Conservation (phyloP, 2,329 filamentous ascomycete genomes). For the Macroventuria anomochaeta region DNA sequence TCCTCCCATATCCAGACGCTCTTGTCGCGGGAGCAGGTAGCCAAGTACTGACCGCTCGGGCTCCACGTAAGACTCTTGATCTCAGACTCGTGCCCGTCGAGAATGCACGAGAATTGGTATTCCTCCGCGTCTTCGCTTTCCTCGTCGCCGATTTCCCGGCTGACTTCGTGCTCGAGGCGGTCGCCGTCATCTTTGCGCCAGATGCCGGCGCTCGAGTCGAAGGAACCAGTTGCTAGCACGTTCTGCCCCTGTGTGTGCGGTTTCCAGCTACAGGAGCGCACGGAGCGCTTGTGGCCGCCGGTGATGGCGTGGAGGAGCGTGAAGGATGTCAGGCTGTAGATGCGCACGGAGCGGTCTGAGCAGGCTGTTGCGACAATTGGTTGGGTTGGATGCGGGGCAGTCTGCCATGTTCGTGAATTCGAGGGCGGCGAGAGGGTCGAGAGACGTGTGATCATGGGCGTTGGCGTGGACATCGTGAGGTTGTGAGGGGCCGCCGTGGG, state of each 20-base stretch:
- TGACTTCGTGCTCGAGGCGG: constrained; percentile 36
- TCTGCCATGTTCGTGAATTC: constrained; percentile 78
- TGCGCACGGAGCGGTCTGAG: constrained; percentile 81
- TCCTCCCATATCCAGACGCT: constrained; percentile 99
- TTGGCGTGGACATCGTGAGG: constrained; percentile 26
- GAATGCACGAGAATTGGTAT: constrained; percentile 89
- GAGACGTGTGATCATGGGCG: constrained; percentile 50
- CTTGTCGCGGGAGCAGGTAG: constrained; percentile 92
- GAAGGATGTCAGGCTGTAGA: constrained; percentile 86
- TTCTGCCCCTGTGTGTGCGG: constrained; percentile 66
- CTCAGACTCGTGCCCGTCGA: constrained; percentile 95
- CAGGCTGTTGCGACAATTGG: constrained; percentile 90
- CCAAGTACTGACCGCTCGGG: constrained; percentile 77
- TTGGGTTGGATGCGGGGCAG: constrained; percentile 81
- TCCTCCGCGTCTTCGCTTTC: constrained; percentile 73
- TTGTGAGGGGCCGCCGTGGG: constrained; percentile 17
- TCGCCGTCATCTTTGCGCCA: constrained; percentile 72
- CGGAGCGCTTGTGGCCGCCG: constrained; percentile 87
- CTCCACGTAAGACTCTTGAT: constrained; percentile 82
- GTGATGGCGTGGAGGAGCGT: constrained; percentile 78
- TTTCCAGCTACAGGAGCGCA: constrained; percentile 90
- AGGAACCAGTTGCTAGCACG: constrained; percentile 88
- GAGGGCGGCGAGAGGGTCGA: constrained; percentile 62
- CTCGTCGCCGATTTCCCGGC: constrained; percentile 50
- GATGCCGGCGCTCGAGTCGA: constrained; percentile 85